Conservation (phyloP, 2,329 filamentous ascomycete genomes). For the Fusarium concolor region DNA sequence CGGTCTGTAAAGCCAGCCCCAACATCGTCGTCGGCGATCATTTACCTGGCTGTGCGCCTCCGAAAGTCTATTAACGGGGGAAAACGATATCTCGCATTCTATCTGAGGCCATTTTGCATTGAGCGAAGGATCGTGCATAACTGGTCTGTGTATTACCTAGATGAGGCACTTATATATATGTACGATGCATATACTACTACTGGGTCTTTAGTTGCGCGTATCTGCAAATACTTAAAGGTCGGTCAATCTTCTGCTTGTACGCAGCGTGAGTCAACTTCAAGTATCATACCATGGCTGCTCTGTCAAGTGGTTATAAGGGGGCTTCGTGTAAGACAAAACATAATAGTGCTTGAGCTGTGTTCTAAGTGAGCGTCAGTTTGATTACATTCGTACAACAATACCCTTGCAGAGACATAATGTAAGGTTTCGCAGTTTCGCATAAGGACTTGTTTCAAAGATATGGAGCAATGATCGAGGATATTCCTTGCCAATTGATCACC, state of each 20-base stretch:
- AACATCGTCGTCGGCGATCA: neutral
- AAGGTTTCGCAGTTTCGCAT: conserved; percentile 3
- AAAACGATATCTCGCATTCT: neutral
- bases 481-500: neutral
- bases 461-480: neutral
- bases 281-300: neutral
- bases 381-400: conserved; percentile 5
- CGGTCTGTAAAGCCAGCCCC: neutral
- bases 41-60: neutral
- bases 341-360: neutral
- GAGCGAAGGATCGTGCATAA: neutral
- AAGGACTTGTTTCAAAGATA: conserved; percentile 8
- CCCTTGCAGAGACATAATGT: neutral
- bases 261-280: neutral
- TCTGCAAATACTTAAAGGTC: neutral
- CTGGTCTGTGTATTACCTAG: neutral
- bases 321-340: neutral
- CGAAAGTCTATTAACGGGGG: neutral
- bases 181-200: neutral
- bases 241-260: neutral
- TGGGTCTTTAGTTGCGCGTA: too few relatives aligned
- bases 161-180: too few relatives aligned
- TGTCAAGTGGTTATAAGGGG: neutral
- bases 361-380: neutral
- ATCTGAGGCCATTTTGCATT: neutral